Base-by-base conservation (phyloP, 2,329 filamentous ascomycete species). In the Coniochaeta sp. region DNA sequence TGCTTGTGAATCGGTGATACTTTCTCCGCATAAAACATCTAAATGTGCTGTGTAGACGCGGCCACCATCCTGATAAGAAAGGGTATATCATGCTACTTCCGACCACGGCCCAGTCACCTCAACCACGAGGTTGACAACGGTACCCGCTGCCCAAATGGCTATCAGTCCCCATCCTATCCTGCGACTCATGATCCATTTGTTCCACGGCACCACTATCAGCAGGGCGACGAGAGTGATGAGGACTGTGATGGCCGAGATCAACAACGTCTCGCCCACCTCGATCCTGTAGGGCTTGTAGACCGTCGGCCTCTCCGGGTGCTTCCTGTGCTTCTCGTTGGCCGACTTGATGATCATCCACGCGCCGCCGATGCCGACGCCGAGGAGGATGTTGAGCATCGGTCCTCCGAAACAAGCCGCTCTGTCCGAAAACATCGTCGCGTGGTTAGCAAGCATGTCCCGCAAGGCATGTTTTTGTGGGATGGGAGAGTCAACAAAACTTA, bases 361-460 rank as follows among this genome's bases (percentile, higher is more conserved):
- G 17, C 95, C 95, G 28, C 89, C 90, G 4, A 98, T 79, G n/a
- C 95, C 95, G 58, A 99, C 93, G 0, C 95, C 95, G 4, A 99
- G 83, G 0, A 99, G 78, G 64, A 99, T 99, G 68, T 99, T 99
- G 44, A 99, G 83, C 91, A 99, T 93, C 0, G 95, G 95, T 0
- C 95, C 96, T n/a, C 95, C 95, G 71, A 99, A 97, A 71, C 95
- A 99, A 5, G 95, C 95, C 36, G 90, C 93, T 44, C 82, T 85
- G 63, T 62, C 38, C 28, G 28, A 31, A 31, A 5, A 9, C 9
- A n/a, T 44, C 54, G 38, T 43, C 40, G 34, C 28, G 28, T 31
- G 63, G 72, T 66, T 74, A 70, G 62, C 28, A 43, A 4, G 28
- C 28, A n/a, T n/a, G n/a, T n/a, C n/a, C n/a, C n/a, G n/a, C n/a